These are phyloP conservation scores for Cladophialophora chaetospira DNA, from an alignment of 2,329 filamentous ascomycete genomes.

Conservation along the genomic window DNA sequence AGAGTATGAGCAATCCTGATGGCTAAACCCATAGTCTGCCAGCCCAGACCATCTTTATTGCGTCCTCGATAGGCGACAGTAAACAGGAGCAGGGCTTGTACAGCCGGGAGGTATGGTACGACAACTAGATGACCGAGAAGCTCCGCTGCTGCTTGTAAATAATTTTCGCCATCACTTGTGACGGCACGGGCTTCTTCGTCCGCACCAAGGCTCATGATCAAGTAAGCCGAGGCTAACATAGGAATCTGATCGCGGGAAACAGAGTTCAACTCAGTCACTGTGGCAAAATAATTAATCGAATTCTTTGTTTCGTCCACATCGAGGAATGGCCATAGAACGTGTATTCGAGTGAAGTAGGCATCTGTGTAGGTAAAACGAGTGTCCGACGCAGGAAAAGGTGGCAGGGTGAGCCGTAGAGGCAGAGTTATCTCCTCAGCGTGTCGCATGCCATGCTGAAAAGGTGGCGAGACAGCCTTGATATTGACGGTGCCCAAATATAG, in stretches of 20 bases:
- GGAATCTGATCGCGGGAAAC: constrained; percentile 5
- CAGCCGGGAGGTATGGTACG: constrained; percentile 15
- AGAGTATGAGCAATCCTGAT: constrained; percentile 62
- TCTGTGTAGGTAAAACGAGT: constrained; percentile 1
- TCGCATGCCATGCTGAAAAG: constrained; percentile 17
- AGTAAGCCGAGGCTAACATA: constrained; percentile 2
- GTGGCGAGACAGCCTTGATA: constrained; percentile 7
- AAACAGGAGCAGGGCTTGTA: constrained; percentile 12
- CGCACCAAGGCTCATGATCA: constrained; percentile 10
- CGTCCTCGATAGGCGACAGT: constrained; percentile 3
- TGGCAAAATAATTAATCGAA: background rate
- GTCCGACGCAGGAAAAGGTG: constrained; percentile 1
- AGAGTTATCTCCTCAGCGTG: constrained; percentile 13
- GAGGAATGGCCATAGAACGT: constrained; percentile 9
- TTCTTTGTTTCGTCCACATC: background rate
- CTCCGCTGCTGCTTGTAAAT: constrained; percentile 10
- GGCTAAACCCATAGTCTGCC: constrained; percentile 47
- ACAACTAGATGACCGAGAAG: constrained; percentile 14
- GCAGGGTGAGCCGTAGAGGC: constrained; percentile 2
- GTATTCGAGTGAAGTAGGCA: constrained; percentile 3
- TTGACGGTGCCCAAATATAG: constrained; percentile 10
- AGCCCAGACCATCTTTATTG: constrained; percentile 11
- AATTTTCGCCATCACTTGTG: background rate
- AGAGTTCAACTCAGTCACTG: background rate
- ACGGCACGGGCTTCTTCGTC: constrained; percentile 1